Conservation (phyloP, 139 green algal genomes). For the Chlamydomonas urium region DNA sequence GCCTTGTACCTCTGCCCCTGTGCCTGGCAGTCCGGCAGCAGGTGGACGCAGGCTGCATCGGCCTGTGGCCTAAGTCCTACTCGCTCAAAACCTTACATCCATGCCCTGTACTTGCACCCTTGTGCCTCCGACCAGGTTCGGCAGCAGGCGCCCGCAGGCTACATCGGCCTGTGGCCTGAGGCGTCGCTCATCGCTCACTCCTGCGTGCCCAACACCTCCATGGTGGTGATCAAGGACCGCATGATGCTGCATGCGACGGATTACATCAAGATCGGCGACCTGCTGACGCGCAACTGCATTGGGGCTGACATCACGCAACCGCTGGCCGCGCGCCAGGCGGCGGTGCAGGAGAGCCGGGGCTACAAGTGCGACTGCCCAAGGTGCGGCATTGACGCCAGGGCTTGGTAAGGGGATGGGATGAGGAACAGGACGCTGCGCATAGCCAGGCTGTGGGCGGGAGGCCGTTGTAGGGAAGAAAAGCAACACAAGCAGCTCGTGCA, state of each 20-base stretch:
- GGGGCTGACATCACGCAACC: conserved; percentile 25
- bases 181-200: conserved; percentile 35
- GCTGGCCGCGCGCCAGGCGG: conserved; percentile 22
- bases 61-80: too few relatives aligned
- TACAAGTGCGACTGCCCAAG: conserved; percentile 20
- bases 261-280: conserved; percentile 13
- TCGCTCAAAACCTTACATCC: neutral
- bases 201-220: conserved; percentile 45
- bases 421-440: too few relatives aligned
- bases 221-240: conserved; percentile 31
- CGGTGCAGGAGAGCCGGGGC: conserved; percentile 18
- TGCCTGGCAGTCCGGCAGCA: too few relatives aligned
- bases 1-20: neutral
- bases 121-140: conserved; percentile 18
- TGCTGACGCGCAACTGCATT: conserved; percentile 40
- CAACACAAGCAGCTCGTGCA: too few relatives aligned
- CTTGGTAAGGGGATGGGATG: too few relatives aligned
- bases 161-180: conserved; percentile 49
- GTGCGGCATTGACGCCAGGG: conserved; percentile 16
- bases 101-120: neutral
- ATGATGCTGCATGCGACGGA: conserved; percentile 37
- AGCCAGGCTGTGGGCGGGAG: too few relatives aligned
- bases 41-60: too few relatives aligned
- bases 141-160: conserved; percentile 38
- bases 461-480: too few relatives aligned